A percentile compares a stretch with the other conserved stretches of the same genome.
Conservation (phyloP, 2,329 filamentous ascomycete species). For the Microsporum ferrugineum region DNA sequence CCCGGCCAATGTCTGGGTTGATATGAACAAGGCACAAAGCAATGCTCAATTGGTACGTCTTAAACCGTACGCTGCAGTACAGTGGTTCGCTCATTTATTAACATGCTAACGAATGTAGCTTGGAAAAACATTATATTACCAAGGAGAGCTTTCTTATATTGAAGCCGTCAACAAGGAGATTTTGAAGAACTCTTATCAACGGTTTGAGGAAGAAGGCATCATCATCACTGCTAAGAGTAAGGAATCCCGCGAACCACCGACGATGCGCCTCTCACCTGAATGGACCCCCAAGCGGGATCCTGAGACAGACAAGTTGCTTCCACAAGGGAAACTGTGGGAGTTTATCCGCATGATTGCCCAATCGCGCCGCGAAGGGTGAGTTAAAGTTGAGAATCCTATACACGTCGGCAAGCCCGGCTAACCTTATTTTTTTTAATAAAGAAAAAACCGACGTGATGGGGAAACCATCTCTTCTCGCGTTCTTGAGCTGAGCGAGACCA, state of each 20-base stretch:
- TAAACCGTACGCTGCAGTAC: not conserved
- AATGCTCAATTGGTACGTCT: slow-evolving; percentile 62
- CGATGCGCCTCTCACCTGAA: slow-evolving; percentile 56
- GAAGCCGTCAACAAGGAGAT: slow-evolving; percentile 98
- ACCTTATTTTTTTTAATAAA: slow-evolving; percentile 11
- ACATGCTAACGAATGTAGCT: slow-evolving; percentile 42
- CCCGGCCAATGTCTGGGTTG: slow-evolving; percentile 64
- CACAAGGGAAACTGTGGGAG: slow-evolving; percentile 73
- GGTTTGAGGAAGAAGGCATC: slow-evolving; percentile 86
- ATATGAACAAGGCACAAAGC: slow-evolving; percentile 64
- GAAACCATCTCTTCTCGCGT: slow-evolving; percentile 78
- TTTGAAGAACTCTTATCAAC: slow-evolving; percentile 79
- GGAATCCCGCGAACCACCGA: slow-evolving; percentile 34
- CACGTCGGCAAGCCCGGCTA: not conserved
- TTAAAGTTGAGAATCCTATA: slow-evolving; percentile 11
- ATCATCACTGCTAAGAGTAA: slow-evolving; percentile 60
- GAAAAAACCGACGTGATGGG: slow-evolving; percentile 87
- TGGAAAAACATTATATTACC: slow-evolving; percentile 93
- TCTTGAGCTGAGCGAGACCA: slow-evolving; percentile 59
- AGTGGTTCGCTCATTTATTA: slow-evolving; percentile 15
- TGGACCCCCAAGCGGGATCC: slow-evolving; percentile 63
- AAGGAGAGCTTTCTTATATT: slow-evolving; percentile 93
- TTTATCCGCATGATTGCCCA: slow-evolving; percentile 81
- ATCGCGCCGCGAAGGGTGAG: slow-evolving; percentile 64
- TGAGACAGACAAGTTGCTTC: slow-evolving; percentile 48